These are phyloP conservation scores for Podila minutissima DNA, from an alignment of 192 early-diverging fungal species.

Conservation along the genomic window DNA sequence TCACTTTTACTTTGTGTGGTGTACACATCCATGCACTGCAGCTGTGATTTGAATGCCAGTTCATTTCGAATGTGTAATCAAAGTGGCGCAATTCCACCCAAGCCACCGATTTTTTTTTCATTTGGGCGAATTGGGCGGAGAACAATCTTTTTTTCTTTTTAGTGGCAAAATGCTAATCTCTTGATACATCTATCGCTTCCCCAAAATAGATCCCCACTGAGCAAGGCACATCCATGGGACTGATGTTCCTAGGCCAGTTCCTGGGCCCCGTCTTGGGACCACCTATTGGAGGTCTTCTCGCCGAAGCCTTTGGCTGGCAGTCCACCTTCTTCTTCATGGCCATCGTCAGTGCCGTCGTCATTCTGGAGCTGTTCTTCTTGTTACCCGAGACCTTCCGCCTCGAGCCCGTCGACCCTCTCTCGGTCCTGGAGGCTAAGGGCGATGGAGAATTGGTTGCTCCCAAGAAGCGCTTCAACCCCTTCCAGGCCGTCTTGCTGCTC, in stretches of 20 bases:
- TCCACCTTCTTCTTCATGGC: constrained; percentile 59
- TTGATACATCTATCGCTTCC: neutral
- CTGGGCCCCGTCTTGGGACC: constrained; percentile 46
- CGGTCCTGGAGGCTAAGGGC: constrained; percentile 10
- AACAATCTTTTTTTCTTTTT: neutral
- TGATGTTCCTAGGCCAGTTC: constrained; percentile 49
- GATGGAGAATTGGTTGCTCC: neutral
- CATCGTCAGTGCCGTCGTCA: constrained; percentile 41
- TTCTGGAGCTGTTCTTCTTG: constrained; percentile 47
- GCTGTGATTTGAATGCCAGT: too few relatives aligned
- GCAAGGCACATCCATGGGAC: constrained; percentile 49
- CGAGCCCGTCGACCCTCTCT: constrained; percentile 20
- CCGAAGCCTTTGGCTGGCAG: constrained; percentile 51
- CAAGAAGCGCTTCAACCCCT: constrained; percentile 42
- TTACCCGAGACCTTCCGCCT: constrained; percentile 57
- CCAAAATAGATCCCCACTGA: constrained; percentile 28
- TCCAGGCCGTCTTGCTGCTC: constrained; percentile 51
- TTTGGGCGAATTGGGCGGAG: neutral
- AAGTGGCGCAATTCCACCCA: too few relatives aligned
- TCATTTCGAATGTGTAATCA: too few relatives aligned
- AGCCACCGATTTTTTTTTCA: too few relatives aligned
- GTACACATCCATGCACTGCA: neutral
- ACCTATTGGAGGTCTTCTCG: constrained; percentile 59
- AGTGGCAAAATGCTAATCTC: too few relatives aligned
- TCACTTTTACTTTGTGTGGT: neutral